These are phyloP conservation scores for Haematococcus sp. DNA, from an alignment of 139 green algal species.

Conservation along the genomic window DNA sequence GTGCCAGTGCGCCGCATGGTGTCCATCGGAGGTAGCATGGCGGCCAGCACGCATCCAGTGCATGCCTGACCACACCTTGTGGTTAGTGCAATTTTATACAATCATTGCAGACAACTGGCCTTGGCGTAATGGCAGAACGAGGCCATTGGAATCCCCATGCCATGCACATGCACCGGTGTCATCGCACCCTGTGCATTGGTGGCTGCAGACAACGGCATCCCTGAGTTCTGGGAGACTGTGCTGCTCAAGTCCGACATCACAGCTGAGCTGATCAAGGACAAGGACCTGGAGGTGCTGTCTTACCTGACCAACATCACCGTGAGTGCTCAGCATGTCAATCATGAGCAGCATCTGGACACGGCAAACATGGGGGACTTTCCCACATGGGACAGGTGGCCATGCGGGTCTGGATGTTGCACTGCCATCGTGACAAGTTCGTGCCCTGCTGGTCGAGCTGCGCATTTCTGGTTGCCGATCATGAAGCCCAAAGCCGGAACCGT, in stretches of 20 bases:
- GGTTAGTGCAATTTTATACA: no score
- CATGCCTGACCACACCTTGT: no score
- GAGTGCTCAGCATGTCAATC: not conserved
- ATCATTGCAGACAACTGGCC: no score
- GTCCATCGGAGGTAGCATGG: no score
- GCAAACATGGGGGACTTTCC: not conserved
- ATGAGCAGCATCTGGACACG: no score
- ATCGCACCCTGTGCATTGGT: not conserved
- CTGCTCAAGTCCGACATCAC: constrained; percentile 71
- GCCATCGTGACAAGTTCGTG: not conserved
- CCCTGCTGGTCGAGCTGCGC: not conserved
- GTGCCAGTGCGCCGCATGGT: no score
- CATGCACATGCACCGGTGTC: no score
- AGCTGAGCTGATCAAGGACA: constrained; percentile 70
- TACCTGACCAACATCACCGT: constrained; percentile 77
- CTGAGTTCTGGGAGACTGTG: constrained; percentile 84
- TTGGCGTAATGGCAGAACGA: no score
- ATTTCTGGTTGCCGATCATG: not conserved
- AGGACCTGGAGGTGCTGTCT: constrained; percentile 84
- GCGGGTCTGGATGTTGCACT: not conserved
- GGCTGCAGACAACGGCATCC: constrained; percentile 63
- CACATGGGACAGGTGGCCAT: not conserved
- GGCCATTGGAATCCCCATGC: no score
- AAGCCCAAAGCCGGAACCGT: no score
- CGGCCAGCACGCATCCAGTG: no score